Base-by-base conservation (phyloP, 768 basidiomycete genomes). In the Rhodocollybia butyracea region DNA sequence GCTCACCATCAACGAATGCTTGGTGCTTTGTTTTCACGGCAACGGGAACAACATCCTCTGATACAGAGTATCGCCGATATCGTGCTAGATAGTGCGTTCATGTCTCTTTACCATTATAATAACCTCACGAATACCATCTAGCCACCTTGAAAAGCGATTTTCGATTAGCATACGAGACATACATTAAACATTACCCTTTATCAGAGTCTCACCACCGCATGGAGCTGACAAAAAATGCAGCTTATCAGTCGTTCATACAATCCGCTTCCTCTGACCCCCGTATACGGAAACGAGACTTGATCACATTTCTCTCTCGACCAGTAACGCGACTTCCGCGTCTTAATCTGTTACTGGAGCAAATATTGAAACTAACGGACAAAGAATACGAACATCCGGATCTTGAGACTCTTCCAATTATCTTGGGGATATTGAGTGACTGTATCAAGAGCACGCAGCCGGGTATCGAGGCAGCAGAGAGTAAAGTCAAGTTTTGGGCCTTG, bases 381-480 rank as follows among this genome's bases (percentile, higher is more conserved):
- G 82, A 84, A n/a, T 54, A 73, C 21, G 82, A 84, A n/a, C 91
- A 94, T 65, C 86, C 87, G 0, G 94, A 96, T 68, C 64, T 81
- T 41, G 89, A 94, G 57, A 82, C 80, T 3, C 75, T 95, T 6
- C 91, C 91, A 1, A 75, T 91, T 4, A 81, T 90, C 17, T 63
- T 90, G 24, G 77, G 76, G 10, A 80, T 94, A 2, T 62, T 95
- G 52, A 82, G 77, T 29, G 81, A 85, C 43, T 86, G 84, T 58
- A 78, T 96, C 57, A 92, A 89, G 75, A 86, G 86, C 59, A 91
- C 91, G 0, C 87, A 95, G 63, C 92, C 92, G 1, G 94, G 94
- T 3, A 94, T 96, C 57, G 89, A 85, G 57, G 89, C 86, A n/a
- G 91, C 94, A 1, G 93, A 95, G 65, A 80, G 83, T 59, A 93